phyloP scores from a whole-genome alignment of 1,284 basidiomycete genomes.

The Sphaerobolus stellatus region DNA sequence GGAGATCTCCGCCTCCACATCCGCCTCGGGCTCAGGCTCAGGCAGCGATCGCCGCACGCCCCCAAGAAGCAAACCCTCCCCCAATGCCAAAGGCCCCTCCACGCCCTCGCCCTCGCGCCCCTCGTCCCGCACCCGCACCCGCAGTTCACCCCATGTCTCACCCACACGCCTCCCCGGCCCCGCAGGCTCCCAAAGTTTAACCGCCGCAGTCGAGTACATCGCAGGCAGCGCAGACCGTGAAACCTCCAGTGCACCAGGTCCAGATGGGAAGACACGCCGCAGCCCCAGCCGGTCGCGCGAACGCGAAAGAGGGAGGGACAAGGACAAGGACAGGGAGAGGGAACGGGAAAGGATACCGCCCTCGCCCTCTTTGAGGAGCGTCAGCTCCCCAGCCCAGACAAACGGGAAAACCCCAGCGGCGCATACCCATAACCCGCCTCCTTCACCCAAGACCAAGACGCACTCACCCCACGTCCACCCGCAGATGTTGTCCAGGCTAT shows the following conservation, averaged over 20 bases:
- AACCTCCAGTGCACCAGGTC: not conserved
- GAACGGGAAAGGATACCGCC: too few species aligned
- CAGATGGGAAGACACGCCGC: not conserved
- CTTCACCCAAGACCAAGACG: constrained; percentile 11
- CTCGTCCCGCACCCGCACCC: not conserved
- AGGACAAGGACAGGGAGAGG: too few species aligned
- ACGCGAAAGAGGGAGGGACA: too few species aligned
- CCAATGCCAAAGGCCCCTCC: not conserved
- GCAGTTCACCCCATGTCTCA: not conserved
- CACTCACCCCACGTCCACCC: constrained; percentile 11
- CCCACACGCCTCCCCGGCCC: constrained; percentile 2
- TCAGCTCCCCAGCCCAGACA: too few species aligned
- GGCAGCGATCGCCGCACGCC: not conserved
- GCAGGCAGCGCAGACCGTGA: constrained; percentile 1
- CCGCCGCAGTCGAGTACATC: constrained; percentile 39
- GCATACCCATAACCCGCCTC: not conserved
- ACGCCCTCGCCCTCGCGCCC: not conserved
- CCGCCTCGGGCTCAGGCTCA: not conserved
- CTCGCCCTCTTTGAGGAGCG: too few species aligned
- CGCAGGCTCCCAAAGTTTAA: constrained; percentile 38
- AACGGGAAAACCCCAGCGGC: not conserved
- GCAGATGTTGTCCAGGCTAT: not conserved
- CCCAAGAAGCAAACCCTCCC: not conserved
- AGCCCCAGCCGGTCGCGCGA: not conserved
- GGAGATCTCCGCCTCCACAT: constrained; percentile 5